phyloP scores from a whole-genome alignment of 2,329 filamentous ascomycete genomes.

The Ophiostoma piceae region DNA sequence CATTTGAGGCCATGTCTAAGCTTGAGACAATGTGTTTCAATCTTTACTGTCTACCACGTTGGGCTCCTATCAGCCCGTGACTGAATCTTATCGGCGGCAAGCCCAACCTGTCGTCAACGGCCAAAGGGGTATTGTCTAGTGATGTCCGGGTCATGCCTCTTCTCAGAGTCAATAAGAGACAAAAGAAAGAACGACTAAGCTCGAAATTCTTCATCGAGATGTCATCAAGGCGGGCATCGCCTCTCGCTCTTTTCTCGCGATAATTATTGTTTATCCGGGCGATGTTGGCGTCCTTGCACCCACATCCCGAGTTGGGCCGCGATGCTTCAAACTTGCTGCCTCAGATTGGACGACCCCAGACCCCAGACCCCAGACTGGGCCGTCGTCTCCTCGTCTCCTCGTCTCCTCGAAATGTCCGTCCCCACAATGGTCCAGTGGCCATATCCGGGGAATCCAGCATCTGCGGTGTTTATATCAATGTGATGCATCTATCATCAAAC shows the following conservation, averaged over 20 bases:
- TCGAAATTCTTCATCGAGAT: background rate
- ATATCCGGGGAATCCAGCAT: background rate
- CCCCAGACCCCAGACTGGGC: background rate
- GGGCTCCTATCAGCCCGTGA: conserved; percentile 6
- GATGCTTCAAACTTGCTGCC: background rate
- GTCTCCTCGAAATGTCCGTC: background rate
- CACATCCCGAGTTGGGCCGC: background rate
- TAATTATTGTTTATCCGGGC: background rate
- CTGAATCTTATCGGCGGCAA: background rate
- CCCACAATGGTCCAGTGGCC: background rate
- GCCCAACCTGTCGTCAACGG: background rate
- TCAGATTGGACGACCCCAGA: background rate
- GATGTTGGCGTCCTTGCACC: background rate
- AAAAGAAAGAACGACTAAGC: too few relatives aligned
- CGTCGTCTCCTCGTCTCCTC: too few relatives aligned
- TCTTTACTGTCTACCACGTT: background rate
- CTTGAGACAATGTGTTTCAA: background rate
- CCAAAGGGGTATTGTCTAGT: background rate
- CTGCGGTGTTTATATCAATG: background rate
- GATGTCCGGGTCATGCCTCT: too few relatives aligned
- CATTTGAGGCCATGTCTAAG: background rate
- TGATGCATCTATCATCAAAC: background rate
- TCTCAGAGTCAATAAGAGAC: too few relatives aligned
- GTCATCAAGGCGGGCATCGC: background rate
- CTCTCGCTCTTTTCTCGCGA: background rate